A percentile compares a stretch with the other conserved stretches of the same genome.
Evolutionary conservation across 495 filamentous ascomycete genomes (phyloP).

Genomic region (Aspergillus asperescens): DNA sequence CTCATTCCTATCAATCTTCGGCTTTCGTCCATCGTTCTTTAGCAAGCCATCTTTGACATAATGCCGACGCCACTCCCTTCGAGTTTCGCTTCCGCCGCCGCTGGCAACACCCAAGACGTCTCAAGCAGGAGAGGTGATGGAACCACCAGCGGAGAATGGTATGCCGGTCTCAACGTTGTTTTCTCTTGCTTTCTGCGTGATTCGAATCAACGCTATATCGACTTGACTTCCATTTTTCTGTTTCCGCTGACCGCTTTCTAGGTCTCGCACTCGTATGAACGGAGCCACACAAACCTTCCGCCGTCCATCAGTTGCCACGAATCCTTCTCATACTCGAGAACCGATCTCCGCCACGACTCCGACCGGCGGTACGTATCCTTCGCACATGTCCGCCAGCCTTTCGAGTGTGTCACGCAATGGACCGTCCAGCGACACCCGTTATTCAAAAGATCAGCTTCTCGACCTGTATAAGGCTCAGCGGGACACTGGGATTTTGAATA

Average conservation of each 20-base stretch:
- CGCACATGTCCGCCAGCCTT: conserved; percentile 52
- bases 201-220: not conserved
- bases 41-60: conserved; percentile 22
- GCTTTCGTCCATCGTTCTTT: conserved; percentile 8
- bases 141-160: conserved; percentile 54
- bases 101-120: conserved; percentile 60
- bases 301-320: conserved; percentile 67
- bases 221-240: conserved; percentile 4
- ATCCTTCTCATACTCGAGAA: conserved; percentile 48
- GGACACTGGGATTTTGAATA: conserved; percentile 49
- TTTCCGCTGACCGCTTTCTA: conserved; percentile 30
- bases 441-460: conserved; percentile 79
- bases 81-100: conserved; percentile 78
- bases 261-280: conserved; percentile 65
- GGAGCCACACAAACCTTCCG: conserved; percentile 83
- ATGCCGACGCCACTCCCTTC: conserved; percentile 77
- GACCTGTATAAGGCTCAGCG: conserved; percentile 63
- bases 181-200: conserved; percentile 4
- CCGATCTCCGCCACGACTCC: conserved; percentile 46
- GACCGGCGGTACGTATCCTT: conserved; percentile 53
- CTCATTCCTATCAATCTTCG: conserved; percentile 4
- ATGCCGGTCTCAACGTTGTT: conserved; percentile 20
- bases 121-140: conserved; percentile 50
- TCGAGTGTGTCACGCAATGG: conserved; percentile 50
- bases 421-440: conserved; percentile 54